Percentiles rank a stretch among this genome's conserved stretches.
Conservation (phyloP, 2,329 filamentous ascomycete genomes). For the Cladorrhinum sp. region DNA sequence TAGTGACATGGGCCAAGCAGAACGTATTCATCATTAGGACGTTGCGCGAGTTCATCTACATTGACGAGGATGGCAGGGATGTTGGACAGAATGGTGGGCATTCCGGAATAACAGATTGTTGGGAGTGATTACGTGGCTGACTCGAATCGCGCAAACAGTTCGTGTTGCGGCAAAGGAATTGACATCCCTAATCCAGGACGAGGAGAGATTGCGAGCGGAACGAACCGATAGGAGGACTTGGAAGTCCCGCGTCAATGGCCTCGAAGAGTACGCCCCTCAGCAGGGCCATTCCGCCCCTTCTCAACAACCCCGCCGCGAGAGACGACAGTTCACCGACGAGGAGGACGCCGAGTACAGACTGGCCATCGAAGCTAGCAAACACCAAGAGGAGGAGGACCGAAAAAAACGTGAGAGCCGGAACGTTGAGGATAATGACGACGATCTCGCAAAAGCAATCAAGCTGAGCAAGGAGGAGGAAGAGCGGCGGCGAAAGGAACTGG, state of each 20-base stretch:
- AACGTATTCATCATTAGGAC: conserved; percentile 99
- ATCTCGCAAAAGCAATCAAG: conserved; percentile 90
- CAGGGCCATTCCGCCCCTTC: conserved; percentile 40
- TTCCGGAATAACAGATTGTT: background rate
- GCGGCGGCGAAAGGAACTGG: conserved; percentile 77
- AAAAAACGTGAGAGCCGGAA: conserved; percentile 66
- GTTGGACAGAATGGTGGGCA: conserved; percentile 90
- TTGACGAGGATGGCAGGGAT: conserved; percentile 92
- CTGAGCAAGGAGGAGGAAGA: conserved; percentile 95
- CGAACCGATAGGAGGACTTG: conserved; percentile 88
- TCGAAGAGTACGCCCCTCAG: conserved; percentile 71
- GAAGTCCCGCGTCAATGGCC: conserved; percentile 93
- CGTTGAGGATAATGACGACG: conserved; percentile 68
- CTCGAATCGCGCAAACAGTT: conserved; percentile 53
- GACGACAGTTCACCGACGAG: conserved; percentile 61
- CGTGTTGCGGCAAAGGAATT: conserved; percentile 95
- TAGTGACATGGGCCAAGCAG: conserved; percentile 96
- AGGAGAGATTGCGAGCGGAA: conserved; percentile 86
- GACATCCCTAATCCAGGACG: conserved; percentile 85
- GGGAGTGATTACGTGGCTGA: background rate
- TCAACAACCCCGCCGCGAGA: conserved; percentile 44
- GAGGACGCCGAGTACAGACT: conserved; percentile 88
- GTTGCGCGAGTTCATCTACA: conserved; percentile 91
- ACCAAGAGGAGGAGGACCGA: conserved; percentile 87
- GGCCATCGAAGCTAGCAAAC: conserved; percentile 91